Percentiles rank a stretch among this genome's conserved stretches.
Conservation (phyloP, 1,139 yeast genomes). For the Yamadazyma friedrichii region DNA sequence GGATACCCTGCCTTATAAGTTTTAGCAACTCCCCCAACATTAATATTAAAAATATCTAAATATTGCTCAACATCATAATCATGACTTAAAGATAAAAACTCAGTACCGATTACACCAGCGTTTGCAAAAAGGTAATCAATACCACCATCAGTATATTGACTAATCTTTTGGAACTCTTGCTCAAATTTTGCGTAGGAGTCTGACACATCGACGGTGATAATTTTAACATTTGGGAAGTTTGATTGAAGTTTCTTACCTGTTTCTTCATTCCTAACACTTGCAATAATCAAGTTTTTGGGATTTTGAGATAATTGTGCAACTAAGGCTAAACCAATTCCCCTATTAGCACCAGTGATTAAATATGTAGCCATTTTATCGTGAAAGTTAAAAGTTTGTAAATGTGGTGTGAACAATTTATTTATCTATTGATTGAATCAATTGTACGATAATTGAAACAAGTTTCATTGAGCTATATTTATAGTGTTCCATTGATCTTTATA, state of each 20-base stretch:
- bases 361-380: constrained; percentile 10
- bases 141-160: constrained; percentile 10
- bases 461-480: no score
- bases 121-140: constrained; percentile 4
- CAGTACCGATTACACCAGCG: constrained; percentile 2
- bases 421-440: no score
- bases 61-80: constrained; percentile 11
- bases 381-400: neutral
- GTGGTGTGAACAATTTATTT: no score
- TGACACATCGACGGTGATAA: constrained; percentile 2
- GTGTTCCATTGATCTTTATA: no score
- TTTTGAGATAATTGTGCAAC: constrained; percentile 19
- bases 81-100: constrained; percentile 3
- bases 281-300: constrained; percentile 22
- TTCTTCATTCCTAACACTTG: constrained; percentile 4
- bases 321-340: constrained; percentile 30
- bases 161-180: constrained; percentile 1
- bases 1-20: constrained; percentile 5
- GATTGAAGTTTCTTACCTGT: neutral
- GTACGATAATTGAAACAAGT: no score
- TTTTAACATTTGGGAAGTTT: constrained; percentile 1
- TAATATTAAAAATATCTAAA: constrained; percentile 6
- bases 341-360: constrained; percentile 25
- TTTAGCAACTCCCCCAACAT: constrained; percentile 8
- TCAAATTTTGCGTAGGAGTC: neutral